These are phyloP conservation scores for Cairneyella variabilis DNA, from an alignment of 495 filamentous ascomycete genomes.

Conservation along the genomic window DNA sequence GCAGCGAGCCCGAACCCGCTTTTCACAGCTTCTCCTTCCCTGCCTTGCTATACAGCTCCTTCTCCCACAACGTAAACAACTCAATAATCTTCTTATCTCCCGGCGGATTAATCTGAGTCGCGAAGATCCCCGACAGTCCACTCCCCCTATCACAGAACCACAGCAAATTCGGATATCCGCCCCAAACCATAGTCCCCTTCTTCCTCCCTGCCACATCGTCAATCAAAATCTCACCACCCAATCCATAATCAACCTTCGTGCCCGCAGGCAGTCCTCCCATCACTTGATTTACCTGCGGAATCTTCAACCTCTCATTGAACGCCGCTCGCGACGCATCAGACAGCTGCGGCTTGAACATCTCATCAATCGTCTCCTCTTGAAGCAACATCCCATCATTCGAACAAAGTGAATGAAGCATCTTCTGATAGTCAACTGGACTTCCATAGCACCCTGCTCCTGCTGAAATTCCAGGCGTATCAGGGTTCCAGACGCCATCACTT, in stretches of 20 bases:
- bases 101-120: slow-evolving; percentile 15
- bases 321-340: background rate
- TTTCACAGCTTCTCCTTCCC: slow-evolving; percentile 16
- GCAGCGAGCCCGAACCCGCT: no score
- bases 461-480: slow-evolving; percentile 9
- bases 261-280: slow-evolving; percentile 13
- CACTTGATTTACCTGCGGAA: background rate
- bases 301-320: background rate
- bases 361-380: slow-evolving; percentile 34
- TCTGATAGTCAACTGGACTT: slow-evolving; percentile 35
- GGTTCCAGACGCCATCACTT: slow-evolving; percentile 28
- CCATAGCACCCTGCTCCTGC: slow-evolving; percentile 45
- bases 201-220: slow-evolving; percentile 25
- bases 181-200: slow-evolving; percentile 24
- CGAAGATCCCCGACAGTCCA: slow-evolving; percentile 16
- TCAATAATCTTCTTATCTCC: slow-evolving; percentile 13
- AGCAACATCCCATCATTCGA: slow-evolving; percentile 41
- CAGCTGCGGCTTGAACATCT: slow-evolving; percentile 44
- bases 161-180: slow-evolving; percentile 16
- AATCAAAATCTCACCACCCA: slow-evolving; percentile 32
- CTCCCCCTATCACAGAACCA: slow-evolving; percentile 20
- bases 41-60: slow-evolving; percentile 19
- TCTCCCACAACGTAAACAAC: slow-evolving; percentile 7
- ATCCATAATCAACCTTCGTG: slow-evolving; percentile 24
- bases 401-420: slow-evolving; percentile 41